These are phyloP conservation scores for Aegilops tauschii DNA, from an alignment of 176 grass and related monocot genomes.

Conservation along the genomic window DNA sequence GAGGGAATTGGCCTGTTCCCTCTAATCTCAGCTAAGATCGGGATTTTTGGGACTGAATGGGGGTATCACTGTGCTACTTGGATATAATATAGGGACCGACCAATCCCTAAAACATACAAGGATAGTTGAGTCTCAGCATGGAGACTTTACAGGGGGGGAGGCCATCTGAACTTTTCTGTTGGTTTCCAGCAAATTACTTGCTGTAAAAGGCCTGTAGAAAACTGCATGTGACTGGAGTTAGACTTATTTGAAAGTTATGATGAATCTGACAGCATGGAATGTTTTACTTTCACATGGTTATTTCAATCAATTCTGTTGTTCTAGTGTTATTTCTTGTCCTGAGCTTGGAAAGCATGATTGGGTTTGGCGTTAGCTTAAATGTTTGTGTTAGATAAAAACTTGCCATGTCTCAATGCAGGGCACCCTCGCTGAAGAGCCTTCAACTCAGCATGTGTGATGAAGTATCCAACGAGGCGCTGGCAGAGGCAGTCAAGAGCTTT, in stretches of 20 bases:
- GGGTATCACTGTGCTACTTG: neutral
- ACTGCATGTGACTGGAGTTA: neutral
- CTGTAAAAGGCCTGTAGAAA: neutral
- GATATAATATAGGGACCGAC: neutral
- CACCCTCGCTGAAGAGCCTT: constrained; percentile 48
- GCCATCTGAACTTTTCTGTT: neutral
- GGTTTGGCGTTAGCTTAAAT: neutral
- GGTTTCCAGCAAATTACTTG: neutral
- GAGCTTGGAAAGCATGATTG: neutral
- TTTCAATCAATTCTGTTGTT: neutral
- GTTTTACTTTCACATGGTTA: constrained; percentile 13
- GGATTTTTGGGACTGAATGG: neutral
- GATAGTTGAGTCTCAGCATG: neutral
- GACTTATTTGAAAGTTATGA: neutral
- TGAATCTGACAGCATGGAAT: neutral
- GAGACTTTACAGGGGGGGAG: neutral
- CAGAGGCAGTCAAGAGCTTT: constrained; percentile 34
- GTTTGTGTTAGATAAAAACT: neutral
- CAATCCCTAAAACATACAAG: neutral
- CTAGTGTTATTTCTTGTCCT: neutral
- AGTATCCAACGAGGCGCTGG: constrained; percentile 40
- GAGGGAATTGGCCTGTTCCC: neutral
- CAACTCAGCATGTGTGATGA: constrained; percentile 34
- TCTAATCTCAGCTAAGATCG: neutral
- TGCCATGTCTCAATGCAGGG: constrained; percentile 18